Conservation (phyloP, 257 asterid species). For the Jacaranda mimosifolia region DNA sequence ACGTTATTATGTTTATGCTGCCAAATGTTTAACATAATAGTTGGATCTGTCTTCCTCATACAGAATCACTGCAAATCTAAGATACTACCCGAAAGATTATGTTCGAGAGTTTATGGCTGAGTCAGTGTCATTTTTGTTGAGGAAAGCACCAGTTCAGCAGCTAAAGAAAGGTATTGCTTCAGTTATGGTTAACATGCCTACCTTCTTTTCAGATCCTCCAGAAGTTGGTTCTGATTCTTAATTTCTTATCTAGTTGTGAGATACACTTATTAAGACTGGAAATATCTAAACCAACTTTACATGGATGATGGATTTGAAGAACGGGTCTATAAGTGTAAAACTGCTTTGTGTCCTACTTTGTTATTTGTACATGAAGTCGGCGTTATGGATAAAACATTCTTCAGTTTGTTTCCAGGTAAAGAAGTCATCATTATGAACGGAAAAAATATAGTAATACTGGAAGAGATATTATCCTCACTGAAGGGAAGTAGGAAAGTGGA, state of each 20-base stretch:
- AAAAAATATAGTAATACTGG: not conserved
- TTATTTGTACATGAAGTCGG: conserved; percentile 3
- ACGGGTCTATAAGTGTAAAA: not conserved
- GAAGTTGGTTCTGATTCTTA: conserved; percentile 11
- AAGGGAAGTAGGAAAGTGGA: not conserved
- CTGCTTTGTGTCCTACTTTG: not conserved
- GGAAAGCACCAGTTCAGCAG: conserved; percentile 70
- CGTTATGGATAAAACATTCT: conserved; percentile 8
- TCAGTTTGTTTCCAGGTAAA: conserved; percentile 14
- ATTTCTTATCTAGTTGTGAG: conserved; percentile 17
- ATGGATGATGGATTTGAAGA: conserved; percentile 5
- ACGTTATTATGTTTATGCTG: not conserved
- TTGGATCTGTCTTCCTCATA: conserved; percentile 24
- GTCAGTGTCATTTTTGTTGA: conserved; percentile 78
- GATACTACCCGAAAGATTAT: conserved; percentile 81
- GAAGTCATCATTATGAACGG: not conserved
- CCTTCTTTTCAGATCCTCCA: conserved; percentile 1
- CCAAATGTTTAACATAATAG: conserved; percentile 13
- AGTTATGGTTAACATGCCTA: conserved; percentile 5
- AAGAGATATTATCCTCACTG: conserved; percentile 2
- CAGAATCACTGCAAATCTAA: conserved; percentile 72
- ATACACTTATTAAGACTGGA: not conserved
- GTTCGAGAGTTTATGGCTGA: conserved; percentile 88
- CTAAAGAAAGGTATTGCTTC: conserved; percentile 69
- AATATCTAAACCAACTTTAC: not conserved